phyloP scores from a whole-genome alignment of 129 eudicot species.

The Saussurea involucrata region DNA sequence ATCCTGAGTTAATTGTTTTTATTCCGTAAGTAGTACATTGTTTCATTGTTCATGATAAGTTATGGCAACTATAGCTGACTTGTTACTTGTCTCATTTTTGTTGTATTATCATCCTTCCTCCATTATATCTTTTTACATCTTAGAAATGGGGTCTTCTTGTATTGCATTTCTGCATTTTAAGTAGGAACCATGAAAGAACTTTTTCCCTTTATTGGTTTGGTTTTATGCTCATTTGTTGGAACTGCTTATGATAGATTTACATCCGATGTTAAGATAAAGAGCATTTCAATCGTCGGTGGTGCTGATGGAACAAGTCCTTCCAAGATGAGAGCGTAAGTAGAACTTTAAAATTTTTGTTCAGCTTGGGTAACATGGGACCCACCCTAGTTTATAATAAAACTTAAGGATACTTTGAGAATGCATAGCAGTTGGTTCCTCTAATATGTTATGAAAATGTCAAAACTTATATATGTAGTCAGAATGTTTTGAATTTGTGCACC shows the following conservation, averaged over 20 bases:
- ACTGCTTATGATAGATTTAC: slow-evolving; percentile 62
- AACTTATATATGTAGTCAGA: background rate
- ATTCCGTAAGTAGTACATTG: slow-evolving; percentile 68
- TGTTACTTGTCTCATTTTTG: background rate
- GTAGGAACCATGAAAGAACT: background rate
- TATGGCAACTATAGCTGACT: background rate
- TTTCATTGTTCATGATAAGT: slow-evolving; percentile 4
- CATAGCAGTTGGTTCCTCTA: background rate
- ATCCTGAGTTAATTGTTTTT: slow-evolving; percentile 89
- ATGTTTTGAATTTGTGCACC: background rate
- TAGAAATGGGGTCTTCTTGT: slow-evolving; percentile 1
- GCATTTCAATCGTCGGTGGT: slow-evolving; percentile 95
- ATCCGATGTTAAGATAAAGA: slow-evolving; percentile 94
- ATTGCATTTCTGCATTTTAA: background rate
- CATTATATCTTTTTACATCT: background rate
- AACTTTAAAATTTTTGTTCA: background rate
- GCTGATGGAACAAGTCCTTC: slow-evolving; percentile 97
- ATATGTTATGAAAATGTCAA: background rate
- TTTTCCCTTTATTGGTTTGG: background rate
- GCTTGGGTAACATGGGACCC: background rate
- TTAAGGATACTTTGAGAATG: background rate
- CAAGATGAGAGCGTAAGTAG: slow-evolving; percentile 97
- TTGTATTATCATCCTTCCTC: background rate
- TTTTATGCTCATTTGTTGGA: slow-evolving; percentile 9
- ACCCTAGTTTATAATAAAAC: background rate